Evolutionary conservation across 768 basidiomycete genomes (phyloP).

Genomic region (Russula foetens): DNA sequence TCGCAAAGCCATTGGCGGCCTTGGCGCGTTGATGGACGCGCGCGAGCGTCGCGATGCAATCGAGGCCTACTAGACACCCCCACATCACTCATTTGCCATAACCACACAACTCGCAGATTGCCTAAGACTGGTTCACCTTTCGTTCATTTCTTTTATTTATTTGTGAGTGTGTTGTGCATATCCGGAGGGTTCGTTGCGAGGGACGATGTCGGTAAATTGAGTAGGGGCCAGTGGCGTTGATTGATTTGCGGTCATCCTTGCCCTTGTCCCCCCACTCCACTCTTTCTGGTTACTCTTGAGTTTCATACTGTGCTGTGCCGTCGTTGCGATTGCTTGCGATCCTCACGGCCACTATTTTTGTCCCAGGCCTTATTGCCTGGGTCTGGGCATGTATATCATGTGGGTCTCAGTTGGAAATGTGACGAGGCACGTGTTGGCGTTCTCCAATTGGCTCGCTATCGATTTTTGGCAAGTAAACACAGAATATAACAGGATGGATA

Average conservation of each 20-base stretch:
- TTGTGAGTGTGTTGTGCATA: slow-evolving; percentile 13
- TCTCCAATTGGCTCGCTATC: not conserved
- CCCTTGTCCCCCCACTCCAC: slow-evolving; percentile 3
- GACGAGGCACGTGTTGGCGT: slow-evolving; percentile 7
- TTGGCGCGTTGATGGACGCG: slow-evolving; percentile 72
- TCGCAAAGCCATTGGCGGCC: slow-evolving; percentile 74
- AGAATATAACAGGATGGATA: not conserved
- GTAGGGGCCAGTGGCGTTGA: slow-evolving; percentile 1
- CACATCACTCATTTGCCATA: not conserved
- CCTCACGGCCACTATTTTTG: not conserved
- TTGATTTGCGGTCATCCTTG: slow-evolving; percentile 4
- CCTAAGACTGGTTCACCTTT: slow-evolving; percentile 16
- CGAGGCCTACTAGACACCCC: slow-evolving; percentile 15
- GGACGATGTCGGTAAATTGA: slow-evolving; percentile 1
- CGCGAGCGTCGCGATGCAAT: slow-evolving; percentile 60
- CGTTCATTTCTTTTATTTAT: slow-evolving; percentile 20
- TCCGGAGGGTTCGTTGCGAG: slow-evolving; percentile 5
- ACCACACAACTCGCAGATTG: slow-evolving; percentile 8
- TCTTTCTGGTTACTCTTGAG: slow-evolving; percentile 13
- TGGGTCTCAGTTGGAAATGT: slow-evolving; percentile 14
- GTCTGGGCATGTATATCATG: slow-evolving; percentile 10
- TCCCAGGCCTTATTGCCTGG: not conserved
- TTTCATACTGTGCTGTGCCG: slow-evolving; percentile 2
- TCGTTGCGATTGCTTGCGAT: slow-evolving; percentile 11
- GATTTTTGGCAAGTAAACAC: not conserved